Base-by-base conservation (phyloP, 352 stramenopile genomes). In the Phytophthora syringae region DNA sequence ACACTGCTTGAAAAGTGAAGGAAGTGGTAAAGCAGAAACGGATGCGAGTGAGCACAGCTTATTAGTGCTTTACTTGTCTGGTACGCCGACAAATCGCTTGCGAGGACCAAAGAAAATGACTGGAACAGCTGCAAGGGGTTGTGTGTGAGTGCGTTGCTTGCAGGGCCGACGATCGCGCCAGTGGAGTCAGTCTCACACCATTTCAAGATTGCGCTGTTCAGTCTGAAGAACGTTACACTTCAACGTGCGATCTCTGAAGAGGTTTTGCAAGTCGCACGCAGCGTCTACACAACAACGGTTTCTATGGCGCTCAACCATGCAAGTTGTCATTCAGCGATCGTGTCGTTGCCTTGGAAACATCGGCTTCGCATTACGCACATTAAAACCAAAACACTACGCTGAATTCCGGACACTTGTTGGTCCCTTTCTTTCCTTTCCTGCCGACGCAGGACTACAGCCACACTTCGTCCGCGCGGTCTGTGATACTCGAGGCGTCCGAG, bases 401-500 rank as follows among this genome's bases (percentile, higher is more conserved):
- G 62, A 70, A 70, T 60, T 71, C 50, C 24, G 57, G 54, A 58
- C 50, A 65, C 49, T 52, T 68, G 18, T 56, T 66, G 34, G 25
- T 62, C 40, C 20, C 51, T 25, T 57, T 54, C 22, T 18, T 57
- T 59, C 40, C 24, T 45, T 40, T 9, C 27, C 9, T 32, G n/a
- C n/a, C n/a, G n/a, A n/a, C n/a, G n/a, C n/a, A n/a, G n/a, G n/a
- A n/a, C 67, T 76, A 88, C 7, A 88, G 68, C 79, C 79, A 88
- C 36, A 85, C 71, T 66, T 88, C 79, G 40, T 85, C 76, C 22
- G 68, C 34, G 16, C 49, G 61, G 45, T 73, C 61, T 16, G 66
- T 79, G 18, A 79, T 80, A 60, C 60, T 90, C 36, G 82, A 90
- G 13, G 71, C 64, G 25, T 72, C 79, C 60, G 84, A 93, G 77